Percentiles rank a stretch among this genome's conserved stretches.
Conservation (phyloP, 768 basidiomycete species). For the Amanita muscaria region DNA sequence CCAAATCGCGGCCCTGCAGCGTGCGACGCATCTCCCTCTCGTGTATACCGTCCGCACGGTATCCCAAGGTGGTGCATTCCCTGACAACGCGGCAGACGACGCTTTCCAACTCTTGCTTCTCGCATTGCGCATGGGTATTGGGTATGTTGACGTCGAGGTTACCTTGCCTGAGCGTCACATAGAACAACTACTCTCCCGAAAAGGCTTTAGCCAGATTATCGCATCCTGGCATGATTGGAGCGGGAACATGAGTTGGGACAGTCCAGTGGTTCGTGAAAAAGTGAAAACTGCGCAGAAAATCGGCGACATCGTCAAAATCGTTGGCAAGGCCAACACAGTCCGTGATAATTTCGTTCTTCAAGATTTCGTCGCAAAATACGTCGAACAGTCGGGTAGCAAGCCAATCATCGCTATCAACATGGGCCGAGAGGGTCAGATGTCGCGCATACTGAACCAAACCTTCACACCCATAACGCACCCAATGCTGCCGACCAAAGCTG, state of each 20-base stretch:
- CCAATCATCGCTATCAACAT: slow-evolving; percentile 95
- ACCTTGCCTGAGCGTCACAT: slow-evolving; percentile 59
- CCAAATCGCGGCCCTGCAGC: slow-evolving; percentile 74
- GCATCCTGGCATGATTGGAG: slow-evolving; percentile 96
- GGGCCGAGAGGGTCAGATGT: slow-evolving; percentile 83
- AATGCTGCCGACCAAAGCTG: slow-evolving; percentile 74
- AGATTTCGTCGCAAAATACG: slow-evolving; percentile 51
- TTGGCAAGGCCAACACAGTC: slow-evolving; percentile 70
- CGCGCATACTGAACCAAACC: slow-evolving; percentile 76
- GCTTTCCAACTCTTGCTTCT: slow-evolving; percentile 70
- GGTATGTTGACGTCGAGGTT: slow-evolving; percentile 91
- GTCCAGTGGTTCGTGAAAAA: slow-evolving; percentile 54
- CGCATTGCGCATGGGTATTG: slow-evolving; percentile 75
- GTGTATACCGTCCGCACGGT: slow-evolving; percentile 87
- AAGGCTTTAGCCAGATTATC: slow-evolving; percentile 72
- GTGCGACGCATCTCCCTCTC: slow-evolving; percentile 72
- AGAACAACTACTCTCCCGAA: slow-evolving; percentile 46
- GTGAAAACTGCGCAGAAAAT: slow-evolving; percentile 54
- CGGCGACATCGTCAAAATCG: slow-evolving; percentile 90
- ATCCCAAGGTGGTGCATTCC: slow-evolving; percentile 88
- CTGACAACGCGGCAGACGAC: slow-evolving; percentile 63
- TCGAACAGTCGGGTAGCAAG: slow-evolving; percentile 41
- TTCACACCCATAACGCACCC: slow-evolving; percentile 91
- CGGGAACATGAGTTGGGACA: slow-evolving; percentile 76
- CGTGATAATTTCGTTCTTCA: slow-evolving; percentile 77